Percentiles rank a stretch among this genome's conserved stretches.
Conservation (phyloP, 306 rosid genomes). For the Quercus engelmannii region DNA sequence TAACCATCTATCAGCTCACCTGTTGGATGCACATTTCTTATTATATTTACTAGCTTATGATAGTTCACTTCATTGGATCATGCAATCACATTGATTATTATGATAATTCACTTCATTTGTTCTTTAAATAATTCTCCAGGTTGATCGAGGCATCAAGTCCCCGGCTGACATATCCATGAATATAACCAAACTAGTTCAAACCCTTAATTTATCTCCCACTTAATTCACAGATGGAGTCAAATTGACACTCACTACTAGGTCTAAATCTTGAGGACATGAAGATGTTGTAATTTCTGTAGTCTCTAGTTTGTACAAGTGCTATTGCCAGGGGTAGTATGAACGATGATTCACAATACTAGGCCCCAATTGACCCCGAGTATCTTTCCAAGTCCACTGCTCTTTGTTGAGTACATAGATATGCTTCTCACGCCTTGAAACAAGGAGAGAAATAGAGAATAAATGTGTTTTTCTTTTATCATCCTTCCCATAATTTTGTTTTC, state of each 20-base stretch:
- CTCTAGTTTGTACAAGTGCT: constrained; percentile 8
- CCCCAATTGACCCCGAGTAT: constrained; percentile 4
- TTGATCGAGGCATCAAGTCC: constrained; percentile 81
- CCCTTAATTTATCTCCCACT: constrained; percentile 52
- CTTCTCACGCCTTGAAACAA: not conserved
- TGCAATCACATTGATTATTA: not conserved
- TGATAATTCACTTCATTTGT: not conserved
- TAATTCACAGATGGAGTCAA: constrained; percentile 67
- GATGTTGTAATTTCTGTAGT: constrained; percentile 3
- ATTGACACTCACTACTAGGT: constrained; percentile 51
- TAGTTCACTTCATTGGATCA: not conserved
- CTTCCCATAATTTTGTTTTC: no score
- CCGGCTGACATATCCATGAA: constrained; percentile 96
- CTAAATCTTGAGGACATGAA: constrained; percentile 32
- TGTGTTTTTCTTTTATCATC: not conserved
- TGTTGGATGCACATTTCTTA: no score
- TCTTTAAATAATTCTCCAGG: constrained; percentile 37
- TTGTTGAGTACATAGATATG: not conserved
- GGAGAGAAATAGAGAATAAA: not conserved
- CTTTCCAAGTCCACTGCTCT: constrained; percentile 3
- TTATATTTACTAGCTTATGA: not conserved
- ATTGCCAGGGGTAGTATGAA: not conserved
- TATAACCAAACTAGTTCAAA: constrained; percentile 61
- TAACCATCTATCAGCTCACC: no score
- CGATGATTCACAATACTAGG: not conserved